Conservation (phyloP, 2,329 filamentous ascomycete species). For the Bipolaris sorokiniana region DNA sequence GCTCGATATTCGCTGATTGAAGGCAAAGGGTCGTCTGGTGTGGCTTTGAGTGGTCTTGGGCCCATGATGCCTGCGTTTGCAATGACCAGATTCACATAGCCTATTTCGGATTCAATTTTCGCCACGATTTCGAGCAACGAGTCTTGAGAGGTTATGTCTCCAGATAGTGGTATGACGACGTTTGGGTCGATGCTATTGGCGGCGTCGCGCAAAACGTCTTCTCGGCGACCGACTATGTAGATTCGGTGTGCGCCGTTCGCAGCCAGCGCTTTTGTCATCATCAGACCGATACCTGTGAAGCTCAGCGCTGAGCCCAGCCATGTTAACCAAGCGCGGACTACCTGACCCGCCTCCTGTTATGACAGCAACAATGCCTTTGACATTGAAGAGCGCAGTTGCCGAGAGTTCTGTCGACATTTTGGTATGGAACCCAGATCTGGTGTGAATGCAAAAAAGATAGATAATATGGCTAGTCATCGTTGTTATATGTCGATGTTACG, state of each 20-base stretch:
- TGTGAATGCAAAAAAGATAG: background rate
- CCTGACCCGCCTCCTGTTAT: conserved; percentile 32
- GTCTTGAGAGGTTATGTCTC: conserved; percentile 27
- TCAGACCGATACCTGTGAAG: conserved; percentile 24
- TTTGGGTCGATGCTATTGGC: conserved; percentile 19
- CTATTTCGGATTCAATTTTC: conserved; percentile 15
- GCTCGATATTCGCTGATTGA: conserved; percentile 25
- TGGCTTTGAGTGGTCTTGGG: conserved; percentile 23
- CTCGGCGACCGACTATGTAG: conserved; percentile 30
- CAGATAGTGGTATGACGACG: conserved; percentile 24
- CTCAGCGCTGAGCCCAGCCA: background rate
- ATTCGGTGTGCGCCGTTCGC: conserved; percentile 27
- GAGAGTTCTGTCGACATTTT: conserved; percentile 10
- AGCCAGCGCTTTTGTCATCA: conserved; percentile 28
- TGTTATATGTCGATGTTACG: conserved; percentile 1
- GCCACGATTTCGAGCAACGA: conserved; percentile 21
- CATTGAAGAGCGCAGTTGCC: conserved; percentile 25
- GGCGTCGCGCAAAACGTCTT: conserved; percentile 17
- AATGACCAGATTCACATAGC: conserved; percentile 31
- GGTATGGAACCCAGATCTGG: background rate
- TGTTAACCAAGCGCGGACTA: background rate
- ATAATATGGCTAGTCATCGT: background rate
- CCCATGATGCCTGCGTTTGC: conserved; percentile 36
- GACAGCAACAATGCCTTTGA: conserved; percentile 28
- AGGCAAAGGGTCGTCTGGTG: conserved; percentile 14